Conservation (phyloP, 2,329 filamentous ascomycete genomes). For the Arachnopeziza araneosa region DNA sequence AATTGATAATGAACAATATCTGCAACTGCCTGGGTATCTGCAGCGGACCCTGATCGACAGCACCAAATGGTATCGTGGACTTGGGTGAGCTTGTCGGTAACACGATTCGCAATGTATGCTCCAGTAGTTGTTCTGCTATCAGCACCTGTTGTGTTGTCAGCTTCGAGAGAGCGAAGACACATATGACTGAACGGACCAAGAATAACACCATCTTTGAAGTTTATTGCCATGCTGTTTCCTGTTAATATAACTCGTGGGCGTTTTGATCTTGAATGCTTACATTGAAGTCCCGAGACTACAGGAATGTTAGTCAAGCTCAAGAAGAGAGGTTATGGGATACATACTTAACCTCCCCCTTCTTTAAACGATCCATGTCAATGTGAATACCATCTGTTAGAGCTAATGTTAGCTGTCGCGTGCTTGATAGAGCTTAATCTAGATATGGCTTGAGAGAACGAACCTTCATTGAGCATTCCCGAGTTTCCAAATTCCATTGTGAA, state of each 20-base stretch:
- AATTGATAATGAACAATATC: conserved; percentile 98
- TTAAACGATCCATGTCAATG: conserved; percentile 96
- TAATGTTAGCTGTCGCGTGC: conserved; percentile 24
- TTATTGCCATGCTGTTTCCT: conserved; percentile 82
- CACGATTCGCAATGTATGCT: conserved; percentile 97
- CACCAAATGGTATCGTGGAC: conserved; percentile 99
- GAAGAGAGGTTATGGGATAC: conserved; percentile 33
- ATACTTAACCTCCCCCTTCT: conserved; percentile 98
- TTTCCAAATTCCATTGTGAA: conserved; percentile 57
- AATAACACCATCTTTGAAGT: conserved; percentile 97
- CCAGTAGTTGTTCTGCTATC: conserved; percentile 97
- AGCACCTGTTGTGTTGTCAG: conserved; percentile 52
- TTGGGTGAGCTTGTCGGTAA: conserved; percentile 98
- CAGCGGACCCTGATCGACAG: conserved; percentile 94
- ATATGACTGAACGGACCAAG: conserved; percentile 51
- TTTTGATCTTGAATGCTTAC: not conserved
- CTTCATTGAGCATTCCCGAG: conserved; percentile 58
- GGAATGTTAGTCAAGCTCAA: conserved; percentile 14
- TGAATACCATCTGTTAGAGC: conserved; percentile 78
- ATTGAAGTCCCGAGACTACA: conserved; percentile 70
- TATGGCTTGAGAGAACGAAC: conserved; percentile 33
- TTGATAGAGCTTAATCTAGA: conserved; percentile 10
- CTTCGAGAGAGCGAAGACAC: not conserved
- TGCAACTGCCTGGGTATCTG: conserved; percentile 95
- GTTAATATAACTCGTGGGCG: conserved; percentile 20